Percentiles rank a stretch among this genome's conserved stretches.
phyloP scores from a whole-genome alignment of 305 asterid genomes.

The Fraxinus dipetala region DNA sequence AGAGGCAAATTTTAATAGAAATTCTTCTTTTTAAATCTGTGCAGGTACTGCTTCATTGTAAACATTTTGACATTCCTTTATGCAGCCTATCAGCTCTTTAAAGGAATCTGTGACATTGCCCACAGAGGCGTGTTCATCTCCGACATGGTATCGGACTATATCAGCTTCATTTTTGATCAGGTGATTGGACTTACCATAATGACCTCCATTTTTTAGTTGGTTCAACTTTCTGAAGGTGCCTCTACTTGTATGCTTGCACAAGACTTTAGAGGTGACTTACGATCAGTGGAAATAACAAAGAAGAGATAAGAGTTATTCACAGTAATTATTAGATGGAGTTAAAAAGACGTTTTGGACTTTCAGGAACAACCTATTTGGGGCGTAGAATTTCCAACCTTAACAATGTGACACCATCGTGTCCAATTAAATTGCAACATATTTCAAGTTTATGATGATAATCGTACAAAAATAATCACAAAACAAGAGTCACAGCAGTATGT shows the following conservation, averaged over 20 bases:
- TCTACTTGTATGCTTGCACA: slow-evolving; percentile 7
- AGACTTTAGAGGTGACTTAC: background rate
- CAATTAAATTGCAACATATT: background rate
- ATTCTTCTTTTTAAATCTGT: slow-evolving; percentile 4
- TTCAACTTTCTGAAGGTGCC: background rate
- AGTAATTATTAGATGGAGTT: background rate
- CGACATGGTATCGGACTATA: slow-evolving; percentile 57
- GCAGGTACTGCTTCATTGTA: slow-evolving; percentile 55
- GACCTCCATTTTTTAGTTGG: background rate
- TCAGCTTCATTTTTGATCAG: slow-evolving; percentile 62
- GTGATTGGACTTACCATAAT: slow-evolving; percentile 27
- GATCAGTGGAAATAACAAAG: background rate
- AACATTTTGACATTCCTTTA: slow-evolving; percentile 39
- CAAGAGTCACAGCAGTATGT: background rate
- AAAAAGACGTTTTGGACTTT: background rate
- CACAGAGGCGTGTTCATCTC: slow-evolving; percentile 55
- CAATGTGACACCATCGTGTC: background rate
- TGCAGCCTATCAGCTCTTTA: slow-evolving; percentile 52
- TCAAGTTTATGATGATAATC: background rate
- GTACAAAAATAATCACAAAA: background rate
- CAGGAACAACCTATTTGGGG: background rate
- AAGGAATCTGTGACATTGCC: slow-evolving; percentile 54
- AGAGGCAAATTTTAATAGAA: slow-evolving; percentile 10
- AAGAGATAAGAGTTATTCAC: background rate
- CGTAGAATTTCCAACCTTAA: background rate